A percentile compares a stretch with the other conserved stretches of the same genome.
phyloP scores from a whole-genome alignment of 768 basidiomycete genomes.

The Phaeotremella fagi region DNA sequence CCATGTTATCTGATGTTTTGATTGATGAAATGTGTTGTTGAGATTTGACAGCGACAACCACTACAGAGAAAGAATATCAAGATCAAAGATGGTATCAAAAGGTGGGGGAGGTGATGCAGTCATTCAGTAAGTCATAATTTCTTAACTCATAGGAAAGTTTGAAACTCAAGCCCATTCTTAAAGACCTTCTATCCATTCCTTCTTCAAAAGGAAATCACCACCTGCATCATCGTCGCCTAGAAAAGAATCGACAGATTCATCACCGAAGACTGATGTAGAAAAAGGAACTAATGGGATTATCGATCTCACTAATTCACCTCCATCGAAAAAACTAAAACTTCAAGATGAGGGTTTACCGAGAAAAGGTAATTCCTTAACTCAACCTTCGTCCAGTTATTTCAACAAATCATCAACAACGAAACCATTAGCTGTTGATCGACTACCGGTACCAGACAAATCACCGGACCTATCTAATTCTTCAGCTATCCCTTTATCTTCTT shows the following conservation, averaged over 20 bases:
- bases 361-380: constrained; percentile 1
- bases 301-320: constrained; percentile 23
- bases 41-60: no score
- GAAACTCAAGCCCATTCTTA: not conserved
- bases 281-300: no score
- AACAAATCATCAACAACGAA: constrained; percentile 7
- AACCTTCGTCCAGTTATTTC: constrained; percentile 18
- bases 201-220: constrained; percentile 44
- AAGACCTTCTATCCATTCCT: constrained; percentile 8
- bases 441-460: not conserved
- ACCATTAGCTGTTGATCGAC: not conserved
- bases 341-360: not conserved
- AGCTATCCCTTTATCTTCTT: not conserved
- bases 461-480: constrained; percentile 2
- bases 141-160: not conserved
- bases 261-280: no score
- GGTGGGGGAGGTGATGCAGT: not conserved
- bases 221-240: constrained; percentile 14
- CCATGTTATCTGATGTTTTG: no score
- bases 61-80: no score
- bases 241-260: not conserved
- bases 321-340: constrained; percentile 20
- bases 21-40: no score
- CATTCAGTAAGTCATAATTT: not conserved
- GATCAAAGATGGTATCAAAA: not conserved